Conservation (phyloP, 129 eudicot genomes). For the Kitagawia praeruptora region DNA sequence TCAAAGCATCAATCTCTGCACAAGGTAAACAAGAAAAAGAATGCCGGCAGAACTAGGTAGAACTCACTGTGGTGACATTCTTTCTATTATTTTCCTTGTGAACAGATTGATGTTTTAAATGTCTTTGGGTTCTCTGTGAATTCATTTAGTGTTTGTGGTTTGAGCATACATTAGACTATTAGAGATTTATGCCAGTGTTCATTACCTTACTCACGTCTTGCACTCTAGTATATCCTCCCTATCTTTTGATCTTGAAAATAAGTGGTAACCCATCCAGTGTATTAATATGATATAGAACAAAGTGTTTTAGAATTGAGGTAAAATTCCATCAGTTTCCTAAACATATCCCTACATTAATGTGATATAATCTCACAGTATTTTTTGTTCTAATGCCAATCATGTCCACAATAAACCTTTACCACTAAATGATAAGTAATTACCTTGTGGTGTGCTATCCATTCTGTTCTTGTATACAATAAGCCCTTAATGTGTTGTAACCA, state of each 20-base stretch:
- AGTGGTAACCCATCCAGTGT: not conserved
- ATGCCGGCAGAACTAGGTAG: too few relatives aligned
- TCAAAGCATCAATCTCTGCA: too few relatives aligned
- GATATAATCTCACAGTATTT: not conserved
- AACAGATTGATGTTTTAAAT: not conserved
- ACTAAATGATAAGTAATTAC: not conserved
- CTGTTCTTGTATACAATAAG: not conserved
- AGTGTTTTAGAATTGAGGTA: not conserved
- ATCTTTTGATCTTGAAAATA: not conserved
- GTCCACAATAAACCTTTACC: not conserved
- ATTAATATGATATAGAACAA: not conserved
- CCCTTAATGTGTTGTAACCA: slow-evolving; percentile 11
- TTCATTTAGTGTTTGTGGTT: not conserved
- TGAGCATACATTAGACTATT: not conserved
- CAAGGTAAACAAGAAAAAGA: too few relatives aligned
- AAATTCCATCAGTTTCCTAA: not conserved
- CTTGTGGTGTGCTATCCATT: not conserved
- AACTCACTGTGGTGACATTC: too few relatives aligned
- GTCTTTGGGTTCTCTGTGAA: not conserved
- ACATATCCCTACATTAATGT: not conserved
- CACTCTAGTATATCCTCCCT: not conserved
- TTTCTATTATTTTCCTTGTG: too few relatives aligned
- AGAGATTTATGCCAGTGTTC: not conserved
- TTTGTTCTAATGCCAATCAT: not conserved
- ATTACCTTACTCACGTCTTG: not conserved